Percentiles rank a stretch among this genome's conserved stretches.
phyloP scores from a whole-genome alignment of 1,139 yeast species.

The Kodamaea arcana region DNA sequence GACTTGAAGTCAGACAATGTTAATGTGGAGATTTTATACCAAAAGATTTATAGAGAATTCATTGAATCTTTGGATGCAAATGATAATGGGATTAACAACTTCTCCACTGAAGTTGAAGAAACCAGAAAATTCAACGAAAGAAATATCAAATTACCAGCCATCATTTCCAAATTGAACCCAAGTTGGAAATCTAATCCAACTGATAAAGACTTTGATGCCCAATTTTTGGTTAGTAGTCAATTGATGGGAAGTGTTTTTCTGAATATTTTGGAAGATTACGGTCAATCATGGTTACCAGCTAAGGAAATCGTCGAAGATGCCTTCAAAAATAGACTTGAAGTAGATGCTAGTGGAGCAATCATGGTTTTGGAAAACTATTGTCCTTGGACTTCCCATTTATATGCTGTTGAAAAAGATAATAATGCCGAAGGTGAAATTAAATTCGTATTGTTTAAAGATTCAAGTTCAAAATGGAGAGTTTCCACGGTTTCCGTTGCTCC shows the following conservation, averaged over 20 bases:
- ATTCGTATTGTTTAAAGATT: slow-evolving; percentile 78
- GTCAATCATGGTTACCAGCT: slow-evolving; percentile 90
- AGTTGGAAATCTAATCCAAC: slow-evolving; percentile 69
- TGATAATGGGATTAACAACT: slow-evolving; percentile 87
- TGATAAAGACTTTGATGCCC: slow-evolving; percentile 62
- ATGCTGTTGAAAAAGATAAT: slow-evolving; percentile 64
- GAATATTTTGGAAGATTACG: slow-evolving; percentile 65
- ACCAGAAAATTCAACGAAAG: slow-evolving; percentile 45
- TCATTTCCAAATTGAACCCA: slow-evolving; percentile 77
- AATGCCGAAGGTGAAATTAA: slow-evolving; percentile 52
- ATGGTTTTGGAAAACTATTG: slow-evolving; percentile 68
- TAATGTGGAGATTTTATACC: slow-evolving; percentile 58
- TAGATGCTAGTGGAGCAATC: slow-evolving; percentile 65
- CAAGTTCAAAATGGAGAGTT: slow-evolving; percentile 75
- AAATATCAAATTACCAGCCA: slow-evolving; percentile 72
- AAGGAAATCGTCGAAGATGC: slow-evolving; percentile 72
- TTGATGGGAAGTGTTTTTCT: slow-evolving; percentile 81
- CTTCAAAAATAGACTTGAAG: slow-evolving; percentile 49
- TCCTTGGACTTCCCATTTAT: slow-evolving; percentile 95
- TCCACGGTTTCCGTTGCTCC: slow-evolving; percentile 80
- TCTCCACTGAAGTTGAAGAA: slow-evolving; percentile 49
- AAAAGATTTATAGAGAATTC: slow-evolving; percentile 76
- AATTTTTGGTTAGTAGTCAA: slow-evolving; percentile 67
- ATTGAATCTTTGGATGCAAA: slow-evolving; percentile 89
- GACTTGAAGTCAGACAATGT: slow-evolving; percentile 30